Evolutionary conservation across 2,329 filamentous ascomycete genomes (phyloP), one percentile per base, ranked within the genome.

Genomic region (Colletotrichum sp.): DNA sequence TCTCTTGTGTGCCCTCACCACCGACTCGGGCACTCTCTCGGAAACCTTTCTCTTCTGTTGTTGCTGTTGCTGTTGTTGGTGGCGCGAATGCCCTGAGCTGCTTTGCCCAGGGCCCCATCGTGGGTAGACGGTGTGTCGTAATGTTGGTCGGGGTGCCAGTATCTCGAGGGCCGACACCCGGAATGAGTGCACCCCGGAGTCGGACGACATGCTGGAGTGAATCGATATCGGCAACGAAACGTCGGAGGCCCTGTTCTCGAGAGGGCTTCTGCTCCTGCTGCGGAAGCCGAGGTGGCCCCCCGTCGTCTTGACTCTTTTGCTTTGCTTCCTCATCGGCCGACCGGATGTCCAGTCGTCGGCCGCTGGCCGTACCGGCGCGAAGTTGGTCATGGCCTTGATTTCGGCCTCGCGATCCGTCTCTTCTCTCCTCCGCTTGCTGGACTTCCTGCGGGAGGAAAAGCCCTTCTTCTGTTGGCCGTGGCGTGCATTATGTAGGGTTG

Each of bases 361-460:
- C 13, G 89, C 88, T 8, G 92, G 88, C 66, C 94, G 90, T 67
- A 92, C 85, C 8, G 94, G 92, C 77, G 93, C 89, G 74, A 89
- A 90, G 54, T 91, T 90, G 79, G 91, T 94, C 93, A 98, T 94
- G 68, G 94, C 92, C 80, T 93, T 94, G 80, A 98, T 95, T 83
- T 98, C 95, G 75, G 94, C 94, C 83, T 98, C 96, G 71, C 96
- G 90, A 72, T 93, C 89, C 80, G 91, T 90, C 76, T 97, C 94
- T 76, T 93, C 89, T 77, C 93, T 92, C 79, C 93, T 92, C 78
- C 93, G 91, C 84, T 94, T 97, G 86, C 91, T 95, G 54, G 93
- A 93, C 80, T 92, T 95, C 75, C 93, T 92, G 31, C 72, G 68
- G n/a, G 51, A 31, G 73, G 92, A 90, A 66, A 90, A 84, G 33